A percentile compares a stretch with the other conserved stretches of the same genome.
Evolutionary conservation across 768 basidiomycete species (phyloP).

Genomic region (Podaxis sp.): DNA sequence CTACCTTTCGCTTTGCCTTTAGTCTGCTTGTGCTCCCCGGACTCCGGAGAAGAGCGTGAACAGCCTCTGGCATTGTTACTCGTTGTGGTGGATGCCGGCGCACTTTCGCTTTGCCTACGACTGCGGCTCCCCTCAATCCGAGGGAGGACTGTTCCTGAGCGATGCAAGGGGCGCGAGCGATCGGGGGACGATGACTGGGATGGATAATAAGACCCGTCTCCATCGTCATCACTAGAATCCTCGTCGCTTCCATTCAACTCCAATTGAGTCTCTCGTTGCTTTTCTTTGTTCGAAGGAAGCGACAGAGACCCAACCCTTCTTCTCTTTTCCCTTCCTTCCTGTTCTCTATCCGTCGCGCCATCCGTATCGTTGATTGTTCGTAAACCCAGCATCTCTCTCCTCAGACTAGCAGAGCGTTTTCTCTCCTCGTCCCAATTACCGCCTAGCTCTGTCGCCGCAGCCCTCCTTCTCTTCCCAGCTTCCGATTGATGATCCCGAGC

Average conservation of each 20-base stretch:
- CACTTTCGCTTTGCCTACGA: slow-evolving; percentile 14
- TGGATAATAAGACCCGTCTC: slow-evolving; percentile 26
- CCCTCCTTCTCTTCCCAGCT: slow-evolving; percentile 1
- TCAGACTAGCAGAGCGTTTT: background rate
- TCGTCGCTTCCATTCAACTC: slow-evolving; percentile 15
- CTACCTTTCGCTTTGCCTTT: slow-evolving; percentile 30
- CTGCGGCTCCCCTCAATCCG: slow-evolving; percentile 8
- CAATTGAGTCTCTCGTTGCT: background rate
- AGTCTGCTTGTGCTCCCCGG: background rate
- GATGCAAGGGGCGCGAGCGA: slow-evolving; percentile 8
- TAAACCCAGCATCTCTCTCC: slow-evolving; percentile 4
- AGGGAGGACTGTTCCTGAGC: slow-evolving; percentile 7
- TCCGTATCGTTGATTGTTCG: background rate
- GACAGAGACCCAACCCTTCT: slow-evolving; percentile 9
- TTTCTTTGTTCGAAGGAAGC: background rate
- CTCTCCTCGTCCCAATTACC: background rate
- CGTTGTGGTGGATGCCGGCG: slow-evolving; percentile 11
- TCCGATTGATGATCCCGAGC: background rate
- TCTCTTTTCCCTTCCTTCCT: slow-evolving; percentile 1
- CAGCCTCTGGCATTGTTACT: background rate
- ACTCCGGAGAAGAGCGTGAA: slow-evolving; percentile 12
- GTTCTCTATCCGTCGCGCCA: background rate
- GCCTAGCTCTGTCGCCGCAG: background rate
- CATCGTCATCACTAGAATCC: slow-evolving; percentile 23
- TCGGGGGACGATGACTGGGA: slow-evolving; percentile 21